Evolutionary conservation across 345 rosid species (phyloP).

Genomic region (Pistacia integerrima): DNA sequence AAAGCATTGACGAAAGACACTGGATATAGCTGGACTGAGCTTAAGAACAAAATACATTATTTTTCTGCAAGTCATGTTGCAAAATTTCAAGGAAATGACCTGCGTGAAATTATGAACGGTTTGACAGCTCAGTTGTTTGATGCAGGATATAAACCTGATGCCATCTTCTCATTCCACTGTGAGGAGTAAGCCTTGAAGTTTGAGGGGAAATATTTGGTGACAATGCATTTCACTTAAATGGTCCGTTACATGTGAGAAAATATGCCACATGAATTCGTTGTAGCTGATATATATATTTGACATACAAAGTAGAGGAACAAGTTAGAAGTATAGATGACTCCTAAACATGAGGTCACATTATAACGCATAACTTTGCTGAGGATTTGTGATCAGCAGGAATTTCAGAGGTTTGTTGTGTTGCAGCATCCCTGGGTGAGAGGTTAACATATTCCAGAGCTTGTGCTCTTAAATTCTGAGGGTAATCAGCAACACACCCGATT

Average conservation of each 20-base stretch:
- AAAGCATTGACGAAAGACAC: constrained; percentile 33
- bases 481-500: constrained; percentile 49
- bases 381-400: neutral
- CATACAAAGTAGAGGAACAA: constrained; percentile 4
- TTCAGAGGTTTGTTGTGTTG: neutral
- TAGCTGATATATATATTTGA: constrained; percentile 8
- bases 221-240: neutral
- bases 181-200: constrained; percentile 18
- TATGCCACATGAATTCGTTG: neutral
- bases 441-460: constrained; percentile 53
- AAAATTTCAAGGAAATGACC: constrained; percentile 23
- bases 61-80: constrained; percentile 26
- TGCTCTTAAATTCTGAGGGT: constrained; percentile 45
- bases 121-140: constrained; percentile 26
- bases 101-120: constrained; percentile 16
- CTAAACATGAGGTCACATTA: constrained; percentile 13
- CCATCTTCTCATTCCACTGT: constrained; percentile 14
- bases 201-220: neutral
- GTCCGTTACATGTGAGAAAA: neutral
- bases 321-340: neutral
- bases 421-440: constrained; percentile 39
- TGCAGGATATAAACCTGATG: constrained; percentile 30
- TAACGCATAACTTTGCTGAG: neutral
- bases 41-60: constrained; percentile 23
- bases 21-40: constrained; percentile 37